Conservation (phyloP, 352 stramenopile genomes). For the Phytophthora podocarpi region DNA sequence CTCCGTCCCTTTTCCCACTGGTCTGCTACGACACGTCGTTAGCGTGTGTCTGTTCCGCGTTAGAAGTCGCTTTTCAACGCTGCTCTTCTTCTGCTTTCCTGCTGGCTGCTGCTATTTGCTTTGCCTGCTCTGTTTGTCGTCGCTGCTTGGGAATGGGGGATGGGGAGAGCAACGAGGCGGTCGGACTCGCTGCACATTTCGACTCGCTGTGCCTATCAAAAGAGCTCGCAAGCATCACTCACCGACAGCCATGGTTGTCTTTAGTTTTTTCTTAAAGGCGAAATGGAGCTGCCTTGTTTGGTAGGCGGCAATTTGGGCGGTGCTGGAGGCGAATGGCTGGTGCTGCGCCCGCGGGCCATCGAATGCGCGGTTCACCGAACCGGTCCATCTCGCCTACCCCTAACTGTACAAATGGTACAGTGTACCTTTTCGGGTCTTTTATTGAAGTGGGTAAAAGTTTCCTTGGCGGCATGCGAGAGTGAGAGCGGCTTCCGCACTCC, state of each 20-base stretch:
- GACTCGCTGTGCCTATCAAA: not conserved
- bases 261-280: conserved; percentile 91
- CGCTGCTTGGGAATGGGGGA: not conserved
- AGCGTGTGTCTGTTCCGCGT: not conserved
- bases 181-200: conserved; percentile 7
- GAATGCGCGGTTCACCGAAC: conserved; percentile 26
- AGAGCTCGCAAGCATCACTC: conserved; percentile 34
- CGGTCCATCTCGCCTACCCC: conserved; percentile 20
- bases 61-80: conserved; percentile 13
- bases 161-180: conserved; percentile 13
- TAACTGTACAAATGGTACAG: conserved; percentile 18
- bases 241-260: conserved; percentile 88
- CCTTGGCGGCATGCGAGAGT: too few species aligned
- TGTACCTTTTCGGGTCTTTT: conserved; percentile 14
- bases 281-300: conserved; percentile 62
- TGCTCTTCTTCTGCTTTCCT: conserved; percentile 15
- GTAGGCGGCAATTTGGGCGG: conserved; percentile 21
- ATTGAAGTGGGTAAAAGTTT: too few species aligned
- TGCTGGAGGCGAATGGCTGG: conserved; percentile 64
- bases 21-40: not conserved
- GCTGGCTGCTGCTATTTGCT: conserved; percentile 27
- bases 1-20: not conserved
- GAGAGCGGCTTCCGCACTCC: not conserved
- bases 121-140: conserved; percentile 25
- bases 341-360: conserved; percentile 43